A percentile compares a stretch with the other conserved stretches of the same genome.
These are phyloP conservation scores for Collybia mongolica DNA, from an alignment of 768 basidiomycete genomes.

Conservation along the genomic window DNA sequence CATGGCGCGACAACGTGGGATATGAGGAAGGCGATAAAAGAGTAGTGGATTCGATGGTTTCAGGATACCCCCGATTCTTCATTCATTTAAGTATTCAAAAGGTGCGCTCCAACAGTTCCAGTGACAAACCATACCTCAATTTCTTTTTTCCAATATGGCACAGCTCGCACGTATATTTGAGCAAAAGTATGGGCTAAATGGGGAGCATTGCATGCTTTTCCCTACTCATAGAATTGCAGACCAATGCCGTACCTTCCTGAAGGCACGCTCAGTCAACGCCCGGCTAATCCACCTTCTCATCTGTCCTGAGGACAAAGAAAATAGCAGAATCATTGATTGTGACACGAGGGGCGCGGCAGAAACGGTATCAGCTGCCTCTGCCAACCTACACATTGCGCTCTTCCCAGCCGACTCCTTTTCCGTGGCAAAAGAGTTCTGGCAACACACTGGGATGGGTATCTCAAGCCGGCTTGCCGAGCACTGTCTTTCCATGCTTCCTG, in stretches of 20 bases:
- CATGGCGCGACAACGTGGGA: conserved; percentile 86
- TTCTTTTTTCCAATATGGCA: conserved; percentile 5
- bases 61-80: conserved; percentile 95
- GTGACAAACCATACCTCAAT: not conserved
- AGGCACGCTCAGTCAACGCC: conserved; percentile 47
- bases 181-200: conserved; percentile 69
- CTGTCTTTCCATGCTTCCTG: conserved; percentile 71
- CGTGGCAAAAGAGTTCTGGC: conserved; percentile 92
- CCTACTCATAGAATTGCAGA: conserved; percentile 73
- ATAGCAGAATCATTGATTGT: conserved; percentile 23
- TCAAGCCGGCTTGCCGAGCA: conserved; percentile 85
- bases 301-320: conserved; percentile 51
- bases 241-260: conserved; percentile 73
- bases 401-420: conserved; percentile 61
- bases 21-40: conserved; percentile 90
- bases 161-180: conserved; percentile 80
- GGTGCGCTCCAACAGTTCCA: conserved; percentile 39
- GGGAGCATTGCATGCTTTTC: conserved; percentile 79
- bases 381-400: conserved; percentile 80
- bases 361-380: conserved; percentile 24
- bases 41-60: conserved; percentile 75
- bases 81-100: conserved; percentile 84
- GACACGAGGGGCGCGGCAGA: conserved; percentile 21
- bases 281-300: conserved; percentile 72
- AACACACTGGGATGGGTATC: conserved; percentile 89